phyloP scores from a whole-genome alignment of 305 asterid species.

The Solanum hybrid region DNA sequence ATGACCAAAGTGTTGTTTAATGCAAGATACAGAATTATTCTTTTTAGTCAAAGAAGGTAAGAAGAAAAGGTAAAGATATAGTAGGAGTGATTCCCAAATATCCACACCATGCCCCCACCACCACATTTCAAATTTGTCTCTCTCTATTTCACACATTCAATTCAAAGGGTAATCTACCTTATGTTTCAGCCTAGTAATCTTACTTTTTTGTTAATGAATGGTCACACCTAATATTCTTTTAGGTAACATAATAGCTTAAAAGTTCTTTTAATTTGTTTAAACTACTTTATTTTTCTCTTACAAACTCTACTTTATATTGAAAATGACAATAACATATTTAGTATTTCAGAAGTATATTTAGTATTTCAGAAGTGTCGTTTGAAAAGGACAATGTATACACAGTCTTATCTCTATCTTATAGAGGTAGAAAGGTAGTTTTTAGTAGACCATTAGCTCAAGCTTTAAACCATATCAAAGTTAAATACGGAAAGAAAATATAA shows the following conservation, averaged over 20 bases:
- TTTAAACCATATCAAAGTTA: background rate
- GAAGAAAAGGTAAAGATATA: slow-evolving; percentile 6
- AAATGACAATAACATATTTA: background rate
- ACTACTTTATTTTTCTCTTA: background rate
- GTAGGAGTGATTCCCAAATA: slow-evolving; percentile 1
- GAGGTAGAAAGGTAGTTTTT: background rate
- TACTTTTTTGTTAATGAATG: background rate
- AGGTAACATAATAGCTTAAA: background rate
- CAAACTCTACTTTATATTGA: background rate
- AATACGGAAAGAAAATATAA: background rate
- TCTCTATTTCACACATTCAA: background rate
- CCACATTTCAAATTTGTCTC: background rate
- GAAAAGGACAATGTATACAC: background rate
- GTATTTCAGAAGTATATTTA: too few species aligned
- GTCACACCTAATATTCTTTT: background rate
- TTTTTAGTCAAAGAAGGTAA: slow-evolving; percentile 12
- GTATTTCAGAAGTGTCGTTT: too few species aligned
- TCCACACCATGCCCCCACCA: slow-evolving; percentile 4
- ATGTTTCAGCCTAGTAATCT: background rate
- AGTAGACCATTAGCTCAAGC: background rate
- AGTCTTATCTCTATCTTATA: background rate
- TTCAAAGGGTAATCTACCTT: background rate
- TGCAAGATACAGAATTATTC: background rate
- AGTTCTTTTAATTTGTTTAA: background rate
- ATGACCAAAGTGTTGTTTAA: background rate